Conservation (phyloP, 768 basidiomycete genomes). For the Naganishia friedmannii region DNA sequence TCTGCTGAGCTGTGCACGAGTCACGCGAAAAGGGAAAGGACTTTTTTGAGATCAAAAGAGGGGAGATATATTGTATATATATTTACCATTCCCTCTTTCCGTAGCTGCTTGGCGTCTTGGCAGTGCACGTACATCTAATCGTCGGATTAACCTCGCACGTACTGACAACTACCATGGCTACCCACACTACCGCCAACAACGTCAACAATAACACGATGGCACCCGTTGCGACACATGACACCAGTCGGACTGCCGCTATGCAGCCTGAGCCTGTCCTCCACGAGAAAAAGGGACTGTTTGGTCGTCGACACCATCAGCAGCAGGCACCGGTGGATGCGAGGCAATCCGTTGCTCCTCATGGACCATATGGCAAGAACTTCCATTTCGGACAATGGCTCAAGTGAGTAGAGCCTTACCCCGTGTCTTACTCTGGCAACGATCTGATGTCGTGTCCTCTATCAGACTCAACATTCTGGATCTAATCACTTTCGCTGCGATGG, state of each 20-base stretch:
- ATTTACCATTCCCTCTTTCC: background rate
- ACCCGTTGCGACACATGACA: slow-evolving; percentile 3
- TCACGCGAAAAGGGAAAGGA: background rate
- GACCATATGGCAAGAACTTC: slow-evolving; percentile 27
- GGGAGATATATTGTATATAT: background rate
- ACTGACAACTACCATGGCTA: background rate
- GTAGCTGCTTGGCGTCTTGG: background rate
- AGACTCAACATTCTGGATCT: slow-evolving; percentile 59
- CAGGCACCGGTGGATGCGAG: background rate
- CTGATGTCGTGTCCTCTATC: slow-evolving; percentile 32
- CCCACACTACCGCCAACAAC: background rate
- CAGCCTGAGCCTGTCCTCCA: slow-evolving; percentile 3
- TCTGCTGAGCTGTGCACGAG: background rate
- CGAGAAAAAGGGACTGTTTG: slow-evolving; percentile 17
- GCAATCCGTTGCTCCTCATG: background rate
- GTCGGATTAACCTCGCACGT: background rate
- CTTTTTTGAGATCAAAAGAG: background rate
- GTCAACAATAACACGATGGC: background rate
- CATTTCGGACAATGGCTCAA: slow-evolving; percentile 25
- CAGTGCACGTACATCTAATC: background rate
- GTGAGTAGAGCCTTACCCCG: slow-evolving; percentile 2
- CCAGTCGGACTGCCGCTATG: background rate
- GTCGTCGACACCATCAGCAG: background rate
- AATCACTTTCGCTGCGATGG: slow-evolving; percentile 62
- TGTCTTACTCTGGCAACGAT: background rate